phyloP scores from a whole-genome alignment of 1,284 basidiomycete genomes.

The Moesziomyces globuligerus region DNA sequence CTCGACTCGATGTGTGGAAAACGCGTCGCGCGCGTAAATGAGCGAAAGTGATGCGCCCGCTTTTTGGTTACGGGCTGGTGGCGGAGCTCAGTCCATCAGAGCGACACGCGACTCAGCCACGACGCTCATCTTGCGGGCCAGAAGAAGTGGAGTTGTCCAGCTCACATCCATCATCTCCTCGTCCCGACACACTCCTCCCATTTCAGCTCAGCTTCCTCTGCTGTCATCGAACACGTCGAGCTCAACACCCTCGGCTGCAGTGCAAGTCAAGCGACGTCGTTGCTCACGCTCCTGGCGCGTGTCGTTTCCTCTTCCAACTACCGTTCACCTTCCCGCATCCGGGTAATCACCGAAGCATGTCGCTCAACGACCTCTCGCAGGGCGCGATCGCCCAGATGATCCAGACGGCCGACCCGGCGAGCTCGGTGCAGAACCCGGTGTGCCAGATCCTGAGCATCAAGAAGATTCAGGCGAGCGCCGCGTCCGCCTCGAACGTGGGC shows the following conservation, averaged over 20 bases:
- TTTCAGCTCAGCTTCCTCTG: neutral
- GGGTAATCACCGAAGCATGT: too few species aligned
- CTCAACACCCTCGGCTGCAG: too few species aligned
- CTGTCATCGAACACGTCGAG: neutral
- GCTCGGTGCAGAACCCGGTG: constrained; percentile 53
- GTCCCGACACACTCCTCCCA: neutral
- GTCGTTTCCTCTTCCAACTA: neutral
- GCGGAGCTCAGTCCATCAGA: neutral
- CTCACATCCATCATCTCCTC: neutral
- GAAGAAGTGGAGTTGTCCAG: constrained; percentile 26
- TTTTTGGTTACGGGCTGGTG: constrained; percentile 5
- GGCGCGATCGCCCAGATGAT: constrained; percentile 62
- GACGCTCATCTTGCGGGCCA: neutral
- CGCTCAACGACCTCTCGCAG: constrained; percentile 53
- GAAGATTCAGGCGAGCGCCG: constrained; percentile 56
- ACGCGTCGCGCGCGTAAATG: constrained; percentile 52
- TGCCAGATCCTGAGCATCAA: constrained; percentile 66
- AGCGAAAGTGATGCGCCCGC: constrained; percentile 24
- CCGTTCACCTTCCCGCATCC: neutral
- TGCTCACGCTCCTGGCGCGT: neutral
- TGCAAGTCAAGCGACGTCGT: too few species aligned
- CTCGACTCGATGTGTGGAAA: constrained; percentile 4
- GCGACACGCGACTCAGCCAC: constrained; percentile 36
- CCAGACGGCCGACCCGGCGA: constrained; percentile 47
- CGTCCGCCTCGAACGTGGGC: constrained; percentile 46